phyloP scores from a whole-genome alignment of 2,329 filamentous ascomycete genomes.

The Ramichloridium luteum region DNA sequence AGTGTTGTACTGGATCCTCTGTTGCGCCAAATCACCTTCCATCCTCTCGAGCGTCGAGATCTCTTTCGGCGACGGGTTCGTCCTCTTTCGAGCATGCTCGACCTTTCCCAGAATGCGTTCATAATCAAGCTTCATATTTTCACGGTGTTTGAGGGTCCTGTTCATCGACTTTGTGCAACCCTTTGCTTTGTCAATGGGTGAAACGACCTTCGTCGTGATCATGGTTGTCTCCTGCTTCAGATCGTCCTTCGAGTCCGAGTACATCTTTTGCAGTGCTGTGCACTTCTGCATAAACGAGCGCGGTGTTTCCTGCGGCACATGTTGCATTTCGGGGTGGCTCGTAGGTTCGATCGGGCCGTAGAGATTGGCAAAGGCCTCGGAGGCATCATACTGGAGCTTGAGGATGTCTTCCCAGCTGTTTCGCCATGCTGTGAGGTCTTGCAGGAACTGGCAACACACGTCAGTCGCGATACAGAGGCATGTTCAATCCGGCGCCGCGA shows the following conservation, averaged over 20 bases:
- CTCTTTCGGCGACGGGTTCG: constrained; percentile 58
- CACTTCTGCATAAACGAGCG: constrained; percentile 52
- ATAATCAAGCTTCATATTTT: constrained; percentile 70
- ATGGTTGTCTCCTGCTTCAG: constrained; percentile 57
- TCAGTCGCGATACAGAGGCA: neutral
- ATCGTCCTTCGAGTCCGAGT: constrained; percentile 58
- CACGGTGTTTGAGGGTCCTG: constrained; percentile 74
- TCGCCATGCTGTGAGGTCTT: constrained; percentile 63
- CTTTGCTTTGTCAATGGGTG: constrained; percentile 56
- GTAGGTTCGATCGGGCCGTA: constrained; percentile 67
- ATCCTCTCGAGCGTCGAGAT: constrained; percentile 58
- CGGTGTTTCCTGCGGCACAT: constrained; percentile 49
- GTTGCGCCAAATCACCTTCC: constrained; percentile 54
- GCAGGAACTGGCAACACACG: constrained; percentile 48
- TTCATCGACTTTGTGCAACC: constrained; percentile 58
- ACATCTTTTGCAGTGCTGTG: constrained; percentile 51
- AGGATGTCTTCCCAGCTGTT: constrained; percentile 67
- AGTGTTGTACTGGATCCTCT: constrained; percentile 57
- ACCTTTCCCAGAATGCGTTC: constrained; percentile 64
- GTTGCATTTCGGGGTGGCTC: constrained; percentile 38
- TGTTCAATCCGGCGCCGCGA: constrained; percentile 10
- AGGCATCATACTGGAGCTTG: constrained; percentile 53
- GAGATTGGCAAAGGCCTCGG: constrained; percentile 56
- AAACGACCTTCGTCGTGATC: constrained; percentile 59
- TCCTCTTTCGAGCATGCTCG: constrained; percentile 57